Conservation (phyloP, 2,329 filamentous ascomycete species). For the Sporothrix curviconia region DNA sequence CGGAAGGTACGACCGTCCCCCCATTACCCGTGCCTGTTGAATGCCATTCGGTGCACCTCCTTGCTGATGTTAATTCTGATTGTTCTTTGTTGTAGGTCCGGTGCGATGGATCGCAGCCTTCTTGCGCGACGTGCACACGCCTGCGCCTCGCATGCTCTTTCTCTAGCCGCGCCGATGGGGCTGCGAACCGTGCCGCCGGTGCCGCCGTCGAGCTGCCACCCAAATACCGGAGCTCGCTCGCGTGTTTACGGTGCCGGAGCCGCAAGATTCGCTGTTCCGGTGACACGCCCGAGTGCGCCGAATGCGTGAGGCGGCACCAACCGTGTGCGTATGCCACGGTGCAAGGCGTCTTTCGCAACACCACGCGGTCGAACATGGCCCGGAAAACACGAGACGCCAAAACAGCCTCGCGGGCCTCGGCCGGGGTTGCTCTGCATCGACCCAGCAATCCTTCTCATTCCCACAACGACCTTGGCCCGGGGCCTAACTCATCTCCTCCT, state of each 20-base stretch:
- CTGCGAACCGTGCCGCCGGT: neutral
- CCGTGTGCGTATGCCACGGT: neutral
- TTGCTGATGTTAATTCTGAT: neutral
- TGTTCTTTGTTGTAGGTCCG: neutral
- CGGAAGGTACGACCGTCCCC: neutral
- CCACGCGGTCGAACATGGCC: neutral
- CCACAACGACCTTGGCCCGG: neutral
- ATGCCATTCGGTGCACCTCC: neutral
- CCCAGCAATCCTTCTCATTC: no score
- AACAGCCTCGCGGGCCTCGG: neutral
- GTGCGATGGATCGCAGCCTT: neutral
- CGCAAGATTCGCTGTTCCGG: slow-evolving; percentile 5
- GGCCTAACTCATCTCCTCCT: neutral
- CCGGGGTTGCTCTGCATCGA: neutral
- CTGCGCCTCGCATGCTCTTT: slow-evolving; percentile 1
- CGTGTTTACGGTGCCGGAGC: neutral
- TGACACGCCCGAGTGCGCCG: neutral
- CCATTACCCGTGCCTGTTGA: neutral
- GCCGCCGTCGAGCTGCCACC: neutral
- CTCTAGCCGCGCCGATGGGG: neutral
- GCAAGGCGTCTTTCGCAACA: neutral
- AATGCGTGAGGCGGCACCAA: neutral
- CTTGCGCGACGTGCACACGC: neutral
- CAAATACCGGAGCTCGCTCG: slow-evolving; percentile 7
- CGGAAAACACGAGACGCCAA: neutral